Evolutionary conservation across 257 asterid species (phyloP), one percentile per base, ranked within the genome.

Genomic region (Salvia rosmarinus): DNA sequence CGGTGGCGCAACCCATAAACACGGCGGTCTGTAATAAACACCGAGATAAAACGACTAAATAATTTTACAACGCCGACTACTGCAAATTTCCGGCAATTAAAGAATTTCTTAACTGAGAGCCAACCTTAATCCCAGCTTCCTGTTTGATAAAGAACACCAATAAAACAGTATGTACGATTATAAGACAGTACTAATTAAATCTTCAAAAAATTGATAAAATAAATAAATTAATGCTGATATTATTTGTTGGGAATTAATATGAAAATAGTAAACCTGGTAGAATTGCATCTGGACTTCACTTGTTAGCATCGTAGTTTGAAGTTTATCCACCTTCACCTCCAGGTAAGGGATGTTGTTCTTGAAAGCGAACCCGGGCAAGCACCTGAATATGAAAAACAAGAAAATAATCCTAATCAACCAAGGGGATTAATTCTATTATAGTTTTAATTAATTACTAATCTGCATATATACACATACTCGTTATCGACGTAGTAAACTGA

Each of bases 121-220:
- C 35, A 64, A 89, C 97, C 96, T 89, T 83, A 67, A 91, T 84
- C 78, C 90, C 84, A 66, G 96, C 90, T 84, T 80, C 95, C 92
- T 88, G 14, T 23, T 32, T 50, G 12, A 67, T 64, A 30, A 71
- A 73, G n/a, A n/a, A 23, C 16, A 66, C 13, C 19, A 19, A 19
- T 10, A 17, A 52, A 52, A 20, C 59, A 16, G 13, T 32, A 32
- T 32, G 35, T 32, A 34, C 8, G 39, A 34, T 34, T 34, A 34
- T 34, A 34, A 34, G 39, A n/a, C 39, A 34, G 39, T 34, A 34
- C 39, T n/a, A n/a, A n/a, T n/a, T n/a, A n/a, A n/a, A n/a, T n/a
- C n/a, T n/a, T n/a, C 39, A 34, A 34, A 34, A 34, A 34, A 34
- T 4, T 4, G 39, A 34, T 34, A 34, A 34, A 34, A 34, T 34